Evolutionary conservation across 768 basidiomycete species (phyloP).

Genomic region (Suillus fuscotomentosus): DNA sequence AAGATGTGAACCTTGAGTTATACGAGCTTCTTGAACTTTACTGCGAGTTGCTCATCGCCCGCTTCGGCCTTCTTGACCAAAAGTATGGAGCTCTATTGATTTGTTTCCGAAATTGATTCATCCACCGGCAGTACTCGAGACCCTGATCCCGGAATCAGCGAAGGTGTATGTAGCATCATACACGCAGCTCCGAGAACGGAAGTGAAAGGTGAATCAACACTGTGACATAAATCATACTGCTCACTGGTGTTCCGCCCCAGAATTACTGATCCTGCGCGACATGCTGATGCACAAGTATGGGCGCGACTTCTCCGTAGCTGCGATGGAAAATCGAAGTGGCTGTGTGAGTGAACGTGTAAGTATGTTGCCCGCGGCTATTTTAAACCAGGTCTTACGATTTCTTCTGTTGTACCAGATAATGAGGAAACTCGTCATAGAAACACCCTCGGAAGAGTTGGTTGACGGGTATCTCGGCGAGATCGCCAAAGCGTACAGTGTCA

Average conservation of each 20-base stretch:
- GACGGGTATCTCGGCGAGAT: conserved; percentile 90
- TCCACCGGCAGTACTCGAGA: conserved; percentile 56
- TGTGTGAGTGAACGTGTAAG: conserved; percentile 85
- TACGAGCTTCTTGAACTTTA: conserved; percentile 93
- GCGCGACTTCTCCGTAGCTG: conserved; percentile 81
- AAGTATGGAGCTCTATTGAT: conserved; percentile 48
- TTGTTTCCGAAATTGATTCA: conserved; percentile 8
- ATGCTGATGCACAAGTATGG: conserved; percentile 96
- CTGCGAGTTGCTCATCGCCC: conserved; percentile 88
- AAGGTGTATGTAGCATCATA: conserved; percentile 87
- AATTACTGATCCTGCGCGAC: conserved; percentile 88
- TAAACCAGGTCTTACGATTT: conserved; percentile 3
- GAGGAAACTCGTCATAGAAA: conserved; percentile 67
- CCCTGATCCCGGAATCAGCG: conserved; percentile 83
- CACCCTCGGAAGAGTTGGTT: conserved; percentile 73
- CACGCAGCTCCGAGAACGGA: conserved; percentile 91
- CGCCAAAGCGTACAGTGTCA: conserved; percentile 79
- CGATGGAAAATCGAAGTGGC: conserved; percentile 80
- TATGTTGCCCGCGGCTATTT: conserved; percentile 1
- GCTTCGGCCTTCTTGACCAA: conserved; percentile 90
- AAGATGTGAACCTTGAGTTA: conserved; percentile 83
- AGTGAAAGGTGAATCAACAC: conserved; percentile 61
- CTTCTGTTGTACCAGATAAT: conserved; percentile 50
- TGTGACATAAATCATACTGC: conserved; percentile 3
- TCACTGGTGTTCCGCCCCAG: conserved; percentile 36